Evolutionary conservation across 1,284 basidiomycete species (phyloP).

Genomic region (Thelephora terrestris): DNA sequence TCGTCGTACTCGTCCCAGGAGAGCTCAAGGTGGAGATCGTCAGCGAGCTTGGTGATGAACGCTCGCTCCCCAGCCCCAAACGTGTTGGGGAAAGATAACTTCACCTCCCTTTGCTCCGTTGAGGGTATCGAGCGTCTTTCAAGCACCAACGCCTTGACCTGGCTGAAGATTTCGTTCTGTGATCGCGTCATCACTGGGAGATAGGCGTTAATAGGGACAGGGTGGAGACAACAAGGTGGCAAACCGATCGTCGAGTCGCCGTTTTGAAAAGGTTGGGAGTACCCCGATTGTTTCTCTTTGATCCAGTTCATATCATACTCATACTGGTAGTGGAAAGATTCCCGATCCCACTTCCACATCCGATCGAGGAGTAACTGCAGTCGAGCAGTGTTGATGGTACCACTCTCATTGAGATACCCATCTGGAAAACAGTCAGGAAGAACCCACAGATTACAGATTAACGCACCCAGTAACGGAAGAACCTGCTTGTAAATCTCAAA

Average conservation of each 20-base stretch:
- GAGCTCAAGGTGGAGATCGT: conserved; percentile 65
- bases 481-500: conserved; percentile 95
- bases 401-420: conserved; percentile 91
- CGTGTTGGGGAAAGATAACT: conserved; percentile 62
- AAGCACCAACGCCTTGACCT: conserved; percentile 67
- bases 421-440: conserved; percentile 35
- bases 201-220: background rate
- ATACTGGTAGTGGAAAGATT: conserved; percentile 86
- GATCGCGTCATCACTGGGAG: conserved; percentile 38
- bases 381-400: conserved; percentile 71
- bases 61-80: conserved; percentile 70
- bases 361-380: conserved; percentile 85
- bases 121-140: conserved; percentile 34
- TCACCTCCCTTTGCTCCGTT: conserved; percentile 27
- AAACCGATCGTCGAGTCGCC: conserved; percentile 35
- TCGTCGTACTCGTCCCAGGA: conserved; percentile 89
- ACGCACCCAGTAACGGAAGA: conserved; percentile 71
- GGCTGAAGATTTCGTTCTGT: conserved; percentile 69
- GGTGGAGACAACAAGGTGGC: conserved; percentile 11
- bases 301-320: conserved; percentile 85
- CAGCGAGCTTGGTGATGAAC: conserved; percentile 69
- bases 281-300: conserved; percentile 79
- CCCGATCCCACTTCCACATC: conserved; percentile 80
- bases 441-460: background rate
- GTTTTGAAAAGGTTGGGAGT: conserved; percentile 19